Base-by-base conservation (phyloP, 2,329 filamentous ascomycete species). In the Triangularia verruculosa region DNA sequence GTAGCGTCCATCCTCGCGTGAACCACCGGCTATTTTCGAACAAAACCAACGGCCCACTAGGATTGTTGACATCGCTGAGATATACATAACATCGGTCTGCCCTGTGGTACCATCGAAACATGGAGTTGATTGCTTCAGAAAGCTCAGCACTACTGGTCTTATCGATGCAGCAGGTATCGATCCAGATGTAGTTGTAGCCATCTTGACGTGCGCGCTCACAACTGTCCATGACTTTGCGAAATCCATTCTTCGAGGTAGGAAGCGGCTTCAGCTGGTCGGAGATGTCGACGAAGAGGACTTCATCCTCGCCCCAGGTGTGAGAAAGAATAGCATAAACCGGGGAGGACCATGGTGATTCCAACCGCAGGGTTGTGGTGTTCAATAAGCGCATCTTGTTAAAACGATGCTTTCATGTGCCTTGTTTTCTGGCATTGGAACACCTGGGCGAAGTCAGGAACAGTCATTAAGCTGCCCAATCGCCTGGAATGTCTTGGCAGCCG, bases 81-180 rank as follows among this genome's bases (percentile, higher is more conserved):
- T 64, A 67, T 8, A 63, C 70, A 30, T 67, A 71, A 24, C 71
- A 73, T 1, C 62, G 30, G 1, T 57, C 20, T 1, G 71, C 51
- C 0, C 63, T n/a, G n/a, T 25, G 54, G 17, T 73, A 72, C 71
- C 70, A 72, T 1, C 58, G 66, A 67, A 55, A 61, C 59, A 61
- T 61, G 59, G 59, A 61, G 51, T 61, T 61, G 59, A 61, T 61
- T 17, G 52, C 67, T 34, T 72, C 69, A 12, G 64, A 62, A 3
- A 72, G 59, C 52, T 72, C 71, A 3, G 65, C 64, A 30, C 67
- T 70, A 62, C 67, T 71, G n/a, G 58, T 59, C 58, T 72, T 72
- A 62, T 72, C 69, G 47, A 73, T 73, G 61, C 71, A 73, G 55
- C 67, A 71, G 0, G 71, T 72, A 43, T 72, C 71, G 11, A 69